Conservation (phyloP, 2,329 filamentous ascomycete species). For the Trematosphaeria pertusa region DNA sequence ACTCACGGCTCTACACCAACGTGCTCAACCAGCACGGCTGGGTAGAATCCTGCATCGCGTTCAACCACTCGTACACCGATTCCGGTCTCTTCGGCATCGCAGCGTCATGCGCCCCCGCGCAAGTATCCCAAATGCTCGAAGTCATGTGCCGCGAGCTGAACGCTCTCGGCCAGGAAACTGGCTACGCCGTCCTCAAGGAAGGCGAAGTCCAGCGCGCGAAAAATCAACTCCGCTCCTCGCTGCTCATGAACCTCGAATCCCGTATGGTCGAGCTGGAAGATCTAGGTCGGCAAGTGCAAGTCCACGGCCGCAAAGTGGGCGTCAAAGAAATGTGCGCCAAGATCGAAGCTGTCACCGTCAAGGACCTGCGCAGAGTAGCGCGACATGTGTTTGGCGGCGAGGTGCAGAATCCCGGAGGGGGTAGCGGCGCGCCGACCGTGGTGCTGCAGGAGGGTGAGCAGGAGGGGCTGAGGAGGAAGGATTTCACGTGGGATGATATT, state of each 20-base stretch:
- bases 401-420: conserved; percentile 75
- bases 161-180: conserved; percentile 75
- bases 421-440: conserved; percentile 89
- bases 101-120: conserved; percentile 79
- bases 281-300: conserved; percentile 90
- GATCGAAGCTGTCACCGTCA: conserved; percentile 81
- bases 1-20: conserved; percentile 95
- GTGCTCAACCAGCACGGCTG: conserved; percentile 97
- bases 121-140: conserved; percentile 84
- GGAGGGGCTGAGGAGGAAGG: conserved; percentile 69
- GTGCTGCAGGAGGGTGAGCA: conserved; percentile 91
- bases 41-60: conserved; percentile 94
- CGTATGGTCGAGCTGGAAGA: conserved; percentile 98
- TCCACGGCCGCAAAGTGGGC: conserved; percentile 91
- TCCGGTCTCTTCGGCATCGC: conserved; percentile 94
- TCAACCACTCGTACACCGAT: conserved; percentile 98
- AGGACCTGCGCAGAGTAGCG: conserved; percentile 84
- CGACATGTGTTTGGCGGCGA: conserved; percentile 76
- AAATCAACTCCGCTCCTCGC: conserved; percentile 88
- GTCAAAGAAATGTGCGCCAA: conserved; percentile 90
- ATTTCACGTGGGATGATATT: conserved; percentile 85
- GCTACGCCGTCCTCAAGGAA: conserved; percentile 73
- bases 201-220: conserved; percentile 90
- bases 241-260: conserved; percentile 97
- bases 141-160: conserved; percentile 93